phyloP scores from a whole-genome alignment of 202 grass and related monocot species.

The Hordeum pubiflorum region DNA sequence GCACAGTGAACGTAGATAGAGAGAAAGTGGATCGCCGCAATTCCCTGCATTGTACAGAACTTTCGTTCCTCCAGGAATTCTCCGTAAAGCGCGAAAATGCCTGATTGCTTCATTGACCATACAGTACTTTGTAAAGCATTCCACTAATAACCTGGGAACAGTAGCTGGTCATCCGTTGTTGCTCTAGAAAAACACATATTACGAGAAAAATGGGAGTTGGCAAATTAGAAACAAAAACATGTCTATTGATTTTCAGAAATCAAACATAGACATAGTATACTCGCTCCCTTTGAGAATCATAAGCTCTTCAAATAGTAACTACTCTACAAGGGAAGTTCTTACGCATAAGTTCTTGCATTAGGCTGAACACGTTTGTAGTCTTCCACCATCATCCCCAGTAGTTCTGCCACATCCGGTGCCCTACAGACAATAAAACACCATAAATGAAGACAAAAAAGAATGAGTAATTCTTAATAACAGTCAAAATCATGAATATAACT shows the following conservation, averaged over 20 bases:
- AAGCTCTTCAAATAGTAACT: neutral
- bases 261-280: neutral
- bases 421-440: conserved; percentile 42
- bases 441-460: conserved; percentile 21
- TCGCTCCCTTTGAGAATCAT: conserved; percentile 7
- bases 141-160: conserved; percentile 73
- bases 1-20: conserved; percentile 85
- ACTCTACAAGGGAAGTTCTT: conserved; percentile 32
- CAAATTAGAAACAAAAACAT: neutral
- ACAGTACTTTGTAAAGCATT: conserved; percentile 94
- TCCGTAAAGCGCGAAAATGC: conserved; percentile 84
- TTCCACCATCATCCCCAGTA: conserved; percentile 98
- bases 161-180: conserved; percentile 26
- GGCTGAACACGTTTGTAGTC: conserved; percentile 81
- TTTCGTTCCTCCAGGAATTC: conserved; percentile 70
- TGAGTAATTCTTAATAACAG: neutral
- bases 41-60: conserved; percentile 86
- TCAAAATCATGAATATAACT: neutral
- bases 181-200: neutral
- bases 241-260: conserved; percentile 5
- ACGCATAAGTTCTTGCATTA: conserved; percentile 94
- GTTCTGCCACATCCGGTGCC: conserved; percentile 70
- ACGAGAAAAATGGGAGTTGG: neutral
- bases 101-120: conserved; percentile 95
- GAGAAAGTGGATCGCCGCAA: conserved; percentile 88